Evolutionary conservation across 2,329 filamentous ascomycete species (phyloP), one percentile per base, ranked within the genome.

Genomic region (Sarocladium strictum): DNA sequence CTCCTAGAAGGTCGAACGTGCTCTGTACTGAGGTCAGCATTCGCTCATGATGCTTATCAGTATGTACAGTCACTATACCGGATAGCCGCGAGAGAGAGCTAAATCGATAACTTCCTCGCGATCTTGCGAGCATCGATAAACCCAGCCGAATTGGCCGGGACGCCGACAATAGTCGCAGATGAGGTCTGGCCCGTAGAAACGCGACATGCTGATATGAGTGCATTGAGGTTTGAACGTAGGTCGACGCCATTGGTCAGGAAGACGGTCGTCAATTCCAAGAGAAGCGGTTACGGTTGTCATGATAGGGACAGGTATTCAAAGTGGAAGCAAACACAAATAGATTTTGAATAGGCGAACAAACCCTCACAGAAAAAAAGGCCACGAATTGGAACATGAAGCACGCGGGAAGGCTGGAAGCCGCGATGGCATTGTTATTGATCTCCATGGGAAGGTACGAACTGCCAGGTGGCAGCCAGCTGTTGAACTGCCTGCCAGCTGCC

Each of bases 51-150:
- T 35, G n/a, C 12, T 19, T 15, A 3, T 14, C 9, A 11, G n/a
- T 15, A 10, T 38, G 33, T 29, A 7, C 9, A 3, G 26, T 9
- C 9, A 26, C 45, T 54, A 33, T 53, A 58, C 57, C 35, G 54
- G 53, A 57, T 63, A 59, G 56, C 64, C 58, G 54, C 61, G 58
- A 14, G 57, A 61, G 33, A 62, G 57, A 6, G 62, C 59, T 38
- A 64, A 60, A 53, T 70, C 70, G 23, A 69, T 65, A 47, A 70
- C 60, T 50, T 73, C 69, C 27, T 80, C 75, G 11, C 72, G 72
- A 61, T 91, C 87, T 64, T 89, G 81, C 12, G 77, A 80, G 67
- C 90, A 94, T 56, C 79, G 75, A 67, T 89, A 94, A 21, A 94
- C 70, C 81, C 86, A 94, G 24, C 87, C 87, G 53, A 85, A 75